A percentile compares a stretch with the other conserved stretches of the same genome.
Conservation (phyloP, 768 basidiomycete genomes). For the Psilocybe subaeruginosa region DNA sequence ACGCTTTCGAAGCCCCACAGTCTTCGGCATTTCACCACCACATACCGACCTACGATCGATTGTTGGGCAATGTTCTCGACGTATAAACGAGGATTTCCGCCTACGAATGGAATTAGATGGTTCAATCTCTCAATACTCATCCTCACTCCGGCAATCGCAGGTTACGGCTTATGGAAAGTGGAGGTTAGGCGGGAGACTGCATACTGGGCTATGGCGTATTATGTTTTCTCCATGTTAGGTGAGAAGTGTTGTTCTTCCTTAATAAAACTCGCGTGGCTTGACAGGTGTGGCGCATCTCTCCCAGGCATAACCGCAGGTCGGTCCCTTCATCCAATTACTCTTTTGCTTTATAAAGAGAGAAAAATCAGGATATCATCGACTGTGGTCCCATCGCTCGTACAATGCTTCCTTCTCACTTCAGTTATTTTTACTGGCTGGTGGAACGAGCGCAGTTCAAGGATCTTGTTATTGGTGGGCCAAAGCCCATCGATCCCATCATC, state of each 20-base stretch:
- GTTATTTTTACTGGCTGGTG: conserved; percentile 69
- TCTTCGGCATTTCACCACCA: conserved; percentile 7
- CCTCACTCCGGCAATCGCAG: conserved; percentile 68
- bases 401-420: conserved; percentile 76
- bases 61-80: conserved; percentile 13
- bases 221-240: conserved; percentile 89
- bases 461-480: conserved; percentile 90
- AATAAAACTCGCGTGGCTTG: conserved; percentile 12
- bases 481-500: conserved; percentile 82
- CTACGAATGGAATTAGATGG: conserved; percentile 66
- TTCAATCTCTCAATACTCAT: conserved; percentile 76
- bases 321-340: conserved; percentile 11
- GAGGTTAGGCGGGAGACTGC: conserved; percentile 52
- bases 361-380: conserved; percentile 70
- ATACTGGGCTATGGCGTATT: conserved; percentile 69
- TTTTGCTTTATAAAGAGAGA: conserved; percentile 3
- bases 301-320: conserved; percentile 55
- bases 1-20: not conserved
- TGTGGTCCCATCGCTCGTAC: conserved; percentile 87
- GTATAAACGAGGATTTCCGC: conserved; percentile 41
- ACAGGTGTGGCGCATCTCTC: conserved; percentile 12
- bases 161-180: conserved; percentile 66
- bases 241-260: conserved; percentile 21
- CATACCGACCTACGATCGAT: not conserved
- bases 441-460: conserved; percentile 84